A percentile compares a stretch with the other conserved stretches of the same genome.
Conservation (phyloP, 208 protist species). For the Sergeia podlipaevii region DNA sequence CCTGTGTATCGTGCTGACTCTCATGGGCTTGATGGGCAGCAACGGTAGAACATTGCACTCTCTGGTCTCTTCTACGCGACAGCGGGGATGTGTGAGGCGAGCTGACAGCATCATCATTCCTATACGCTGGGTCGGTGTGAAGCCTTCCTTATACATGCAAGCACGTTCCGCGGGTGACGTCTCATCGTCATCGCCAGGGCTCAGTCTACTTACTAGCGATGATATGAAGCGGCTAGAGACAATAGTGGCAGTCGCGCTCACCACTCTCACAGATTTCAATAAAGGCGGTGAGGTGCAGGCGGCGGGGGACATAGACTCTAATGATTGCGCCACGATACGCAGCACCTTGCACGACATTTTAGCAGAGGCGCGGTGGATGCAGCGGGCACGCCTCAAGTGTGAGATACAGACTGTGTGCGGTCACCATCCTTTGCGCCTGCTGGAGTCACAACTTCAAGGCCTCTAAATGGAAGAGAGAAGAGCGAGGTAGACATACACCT, state of each 20-base stretch:
- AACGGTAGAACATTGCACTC: no score
- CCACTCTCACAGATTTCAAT: no score
- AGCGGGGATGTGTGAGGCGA: not conserved
- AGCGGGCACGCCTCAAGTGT: constrained; percentile 48
- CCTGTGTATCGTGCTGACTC: constrained; percentile 59
- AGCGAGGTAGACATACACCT: no score
- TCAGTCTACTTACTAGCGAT: no score
- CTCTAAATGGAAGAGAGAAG: not conserved
- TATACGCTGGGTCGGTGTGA: constrained; percentile 30
- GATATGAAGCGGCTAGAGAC: no score
- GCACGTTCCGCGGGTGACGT: no score
- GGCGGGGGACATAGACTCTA: no score
- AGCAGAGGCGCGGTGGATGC: constrained; percentile 55
- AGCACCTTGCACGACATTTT: constrained; percentile 23
- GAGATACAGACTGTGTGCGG: constrained; percentile 50
- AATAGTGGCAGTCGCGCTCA: no score
- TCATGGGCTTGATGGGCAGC: constrained; percentile 32
- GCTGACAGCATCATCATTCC: constrained; percentile 11
- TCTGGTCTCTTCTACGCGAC: no score
- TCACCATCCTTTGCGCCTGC: no score
- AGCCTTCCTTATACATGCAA: constrained; percentile 24
- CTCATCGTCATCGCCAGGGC: no score
- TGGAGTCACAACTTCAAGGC: constrained; percentile 4
- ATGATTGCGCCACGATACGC: constrained; percentile 8
- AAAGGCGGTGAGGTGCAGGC: no score